Percentiles rank a stretch among this genome's conserved stretches.
Conservation (phyloP, 805 yeast genomes). For the Metschnikowia gruessii region DNA sequence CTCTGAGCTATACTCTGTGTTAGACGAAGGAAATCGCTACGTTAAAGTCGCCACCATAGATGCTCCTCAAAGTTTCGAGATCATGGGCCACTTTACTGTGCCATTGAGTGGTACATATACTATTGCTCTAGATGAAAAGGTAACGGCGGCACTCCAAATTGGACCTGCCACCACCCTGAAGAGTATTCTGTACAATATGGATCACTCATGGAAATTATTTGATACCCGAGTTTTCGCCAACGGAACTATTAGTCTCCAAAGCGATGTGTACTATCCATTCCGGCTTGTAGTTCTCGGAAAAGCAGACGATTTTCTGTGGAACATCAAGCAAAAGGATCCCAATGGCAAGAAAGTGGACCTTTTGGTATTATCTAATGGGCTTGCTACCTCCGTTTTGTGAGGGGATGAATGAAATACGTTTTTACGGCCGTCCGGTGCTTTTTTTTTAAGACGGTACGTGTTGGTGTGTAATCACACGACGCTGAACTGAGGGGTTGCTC, state of each 20-base stretch:
- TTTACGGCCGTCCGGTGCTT: no score
- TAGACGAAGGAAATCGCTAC: constrained; percentile 1
- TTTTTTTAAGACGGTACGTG: no score
- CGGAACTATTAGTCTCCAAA: not conserved
- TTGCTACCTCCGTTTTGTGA: no score
- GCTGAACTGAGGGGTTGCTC: no score
- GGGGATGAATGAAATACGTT: no score
- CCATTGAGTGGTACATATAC: not conserved
- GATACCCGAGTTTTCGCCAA: constrained; percentile 1
- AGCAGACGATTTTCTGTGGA: not conserved
- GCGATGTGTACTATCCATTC: constrained; percentile 1
- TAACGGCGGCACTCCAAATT: constrained; percentile 3
- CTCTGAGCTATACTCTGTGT: not conserved
- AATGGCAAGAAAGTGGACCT: constrained; percentile 1
- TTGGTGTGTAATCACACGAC: no score
- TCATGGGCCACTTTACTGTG: not conserved
- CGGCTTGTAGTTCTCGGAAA: constrained; percentile 5
- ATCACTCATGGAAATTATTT: not conserved
- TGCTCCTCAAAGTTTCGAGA: not conserved
- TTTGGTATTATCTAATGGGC: not conserved
- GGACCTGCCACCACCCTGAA: not conserved
- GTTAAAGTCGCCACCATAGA: not conserved
- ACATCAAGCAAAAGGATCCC: not conserved
- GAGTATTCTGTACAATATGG: not conserved
- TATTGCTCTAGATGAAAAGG: not conserved